Percentiles rank a stretch among this genome's conserved stretches.
Evolutionary conservation across 129 eudicot genomes (phyloP).

Genomic region (sunflower (Helianthus annuus)): DNA sequence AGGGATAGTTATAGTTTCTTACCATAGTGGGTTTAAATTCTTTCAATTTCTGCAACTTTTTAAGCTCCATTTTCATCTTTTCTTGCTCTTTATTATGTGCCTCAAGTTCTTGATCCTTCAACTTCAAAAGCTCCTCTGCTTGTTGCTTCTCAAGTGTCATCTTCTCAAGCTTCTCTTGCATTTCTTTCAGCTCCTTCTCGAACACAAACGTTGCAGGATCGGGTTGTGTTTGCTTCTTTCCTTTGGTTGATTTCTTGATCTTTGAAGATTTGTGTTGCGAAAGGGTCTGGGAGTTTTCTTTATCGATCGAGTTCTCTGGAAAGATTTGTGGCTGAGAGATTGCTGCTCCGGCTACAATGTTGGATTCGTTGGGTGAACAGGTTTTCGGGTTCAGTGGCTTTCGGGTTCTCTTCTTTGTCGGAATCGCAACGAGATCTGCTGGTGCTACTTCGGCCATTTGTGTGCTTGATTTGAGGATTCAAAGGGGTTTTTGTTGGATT

Average conservation of each 20-base stretch:
- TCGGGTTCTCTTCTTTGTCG: slow-evolving; percentile 56
- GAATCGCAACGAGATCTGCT: slow-evolving; percentile 29
- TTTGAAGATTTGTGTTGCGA: slow-evolving; percentile 48
- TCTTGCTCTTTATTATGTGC: slow-evolving; percentile 56
- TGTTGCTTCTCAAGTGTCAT: slow-evolving; percentile 83
- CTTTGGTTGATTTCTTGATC: slow-evolving; percentile 42
- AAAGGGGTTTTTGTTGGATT: background rate
- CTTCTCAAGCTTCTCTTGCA: slow-evolving; percentile 78
- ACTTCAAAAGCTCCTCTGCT: slow-evolving; percentile 68
- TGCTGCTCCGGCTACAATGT: slow-evolving; percentile 50
- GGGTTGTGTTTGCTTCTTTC: slow-evolving; percentile 24
- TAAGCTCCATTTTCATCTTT: slow-evolving; percentile 79
- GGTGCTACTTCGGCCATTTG: slow-evolving; percentile 60
- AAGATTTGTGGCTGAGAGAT: slow-evolving; percentile 22
- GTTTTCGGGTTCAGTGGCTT: slow-evolving; percentile 65
- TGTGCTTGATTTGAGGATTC: slow-evolving; percentile 1
- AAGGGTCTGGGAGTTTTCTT: slow-evolving; percentile 64
- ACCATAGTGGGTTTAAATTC: slow-evolving; percentile 93
- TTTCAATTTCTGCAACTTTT: slow-evolving; percentile 84
- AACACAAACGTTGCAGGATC: slow-evolving; percentile 21
- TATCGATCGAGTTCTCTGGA: slow-evolving; percentile 23
- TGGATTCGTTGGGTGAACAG: slow-evolving; percentile 60
- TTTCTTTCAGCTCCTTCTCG: slow-evolving; percentile 72
- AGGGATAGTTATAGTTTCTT: background rate
- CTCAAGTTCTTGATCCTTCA: slow-evolving; percentile 70